Evolutionary conservation across 495 filamentous ascomycete species (phyloP).

Genomic region (Darksidea phi): DNA sequence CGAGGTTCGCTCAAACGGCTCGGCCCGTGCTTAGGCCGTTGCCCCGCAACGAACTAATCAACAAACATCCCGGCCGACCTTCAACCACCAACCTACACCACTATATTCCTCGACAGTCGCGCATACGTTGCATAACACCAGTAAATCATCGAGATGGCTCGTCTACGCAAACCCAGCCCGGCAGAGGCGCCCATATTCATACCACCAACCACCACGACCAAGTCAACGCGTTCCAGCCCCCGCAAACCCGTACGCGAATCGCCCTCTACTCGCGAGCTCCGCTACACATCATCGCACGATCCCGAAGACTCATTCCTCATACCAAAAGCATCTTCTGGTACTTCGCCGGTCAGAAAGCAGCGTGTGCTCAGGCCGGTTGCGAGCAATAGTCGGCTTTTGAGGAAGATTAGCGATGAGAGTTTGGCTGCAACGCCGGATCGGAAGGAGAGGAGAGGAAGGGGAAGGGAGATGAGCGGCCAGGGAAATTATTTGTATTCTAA

Average conservation of each 20-base stretch:
- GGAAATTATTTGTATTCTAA: conserved; percentile 22
- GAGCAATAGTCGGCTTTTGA: conserved; percentile 19
- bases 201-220: neutral
- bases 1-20: neutral
- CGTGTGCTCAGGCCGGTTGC: conserved; percentile 26
- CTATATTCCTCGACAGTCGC: neutral
- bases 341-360: conserved; percentile 17
- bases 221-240: conserved; percentile 12
- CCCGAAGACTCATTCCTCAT: conserved; percentile 16
- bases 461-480: neutral
- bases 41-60: conserved; percentile 13
- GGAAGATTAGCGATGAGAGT: conserved; percentile 28
- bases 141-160: conserved; percentile 20
- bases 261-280: conserved; percentile 23
- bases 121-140: neutral
- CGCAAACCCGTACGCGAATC: conserved; percentile 23
- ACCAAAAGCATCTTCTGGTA: conserved; percentile 12
- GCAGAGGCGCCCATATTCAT: conserved; percentile 3
- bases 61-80: conserved; percentile 3
- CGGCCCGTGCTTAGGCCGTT: conserved; percentile 3
- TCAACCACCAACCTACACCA: neutral
- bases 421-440: conserved; percentile 15
- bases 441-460: neutral
- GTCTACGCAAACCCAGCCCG: conserved; percentile 25
- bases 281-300: conserved; percentile 16